These are phyloP conservation scores for Saprolegnia diclina DNA, from an alignment of 352 stramenopile genomes.

Conservation along the genomic window DNA sequence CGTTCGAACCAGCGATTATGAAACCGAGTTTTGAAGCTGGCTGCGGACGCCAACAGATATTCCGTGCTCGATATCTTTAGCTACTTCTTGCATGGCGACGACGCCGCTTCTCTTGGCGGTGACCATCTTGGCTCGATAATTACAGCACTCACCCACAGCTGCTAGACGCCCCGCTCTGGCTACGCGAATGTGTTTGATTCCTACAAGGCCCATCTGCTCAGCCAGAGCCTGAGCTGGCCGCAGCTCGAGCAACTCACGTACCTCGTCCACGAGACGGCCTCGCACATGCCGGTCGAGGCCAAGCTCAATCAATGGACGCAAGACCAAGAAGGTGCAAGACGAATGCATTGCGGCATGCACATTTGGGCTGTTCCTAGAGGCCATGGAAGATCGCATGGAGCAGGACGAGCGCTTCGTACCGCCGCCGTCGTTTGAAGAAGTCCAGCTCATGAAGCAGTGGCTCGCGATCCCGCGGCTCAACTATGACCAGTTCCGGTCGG, in stretches of 20 bases:
- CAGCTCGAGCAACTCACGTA: background rate
- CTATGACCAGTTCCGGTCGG: background rate
- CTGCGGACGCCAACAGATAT: no score
- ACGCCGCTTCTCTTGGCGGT: background rate
- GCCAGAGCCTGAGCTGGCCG: background rate
- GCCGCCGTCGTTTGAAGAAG: slow-evolving; percentile 10
- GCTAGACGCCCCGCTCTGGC: background rate
- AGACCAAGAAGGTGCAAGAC: background rate
- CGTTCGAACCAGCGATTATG: no score
- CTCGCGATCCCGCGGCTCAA: slow-evolving; percentile 2
- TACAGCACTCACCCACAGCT: background rate
- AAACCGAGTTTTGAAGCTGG: no score
- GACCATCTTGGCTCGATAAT: background rate
- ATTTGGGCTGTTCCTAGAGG: no score
- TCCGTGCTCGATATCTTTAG: no score
- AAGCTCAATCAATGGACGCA: background rate
- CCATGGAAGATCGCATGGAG: background rate
- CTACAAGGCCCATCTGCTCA: background rate
- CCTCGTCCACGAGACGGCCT: background rate
- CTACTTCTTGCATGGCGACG: no score
- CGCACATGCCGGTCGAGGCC: background rate
- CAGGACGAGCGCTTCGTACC: background rate
- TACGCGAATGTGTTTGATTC: background rate
- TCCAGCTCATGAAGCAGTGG: slow-evolving; percentile 12
- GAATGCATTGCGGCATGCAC: background rate